Conservation (phyloP, 176 grass and related monocot genomes). For the Ensete glaucum region DNA sequence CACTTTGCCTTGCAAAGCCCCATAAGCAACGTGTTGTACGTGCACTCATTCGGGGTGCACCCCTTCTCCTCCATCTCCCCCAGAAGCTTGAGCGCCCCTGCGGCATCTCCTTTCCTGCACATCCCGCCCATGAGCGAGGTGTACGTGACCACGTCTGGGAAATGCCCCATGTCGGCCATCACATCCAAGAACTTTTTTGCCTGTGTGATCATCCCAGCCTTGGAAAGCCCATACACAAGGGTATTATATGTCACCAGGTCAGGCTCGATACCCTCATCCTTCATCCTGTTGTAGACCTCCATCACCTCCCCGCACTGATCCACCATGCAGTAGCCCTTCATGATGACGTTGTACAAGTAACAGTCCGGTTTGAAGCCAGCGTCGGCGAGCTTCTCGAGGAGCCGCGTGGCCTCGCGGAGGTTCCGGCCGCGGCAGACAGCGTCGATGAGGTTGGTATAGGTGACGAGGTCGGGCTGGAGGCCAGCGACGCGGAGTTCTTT, state of each 20-base stretch:
- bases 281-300: slow-evolving; percentile 58
- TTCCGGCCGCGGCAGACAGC: slow-evolving; percentile 41
- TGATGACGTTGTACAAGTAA: slow-evolving; percentile 72
- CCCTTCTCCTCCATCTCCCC: slow-evolving; percentile 64
- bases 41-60: slow-evolving; percentile 52
- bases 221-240: slow-evolving; percentile 62
- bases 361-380: slow-evolving; percentile 64
- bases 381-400: slow-evolving; percentile 43
- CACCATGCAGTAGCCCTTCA: slow-evolving; percentile 64
- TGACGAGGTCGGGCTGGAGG: slow-evolving; percentile 32
- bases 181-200: slow-evolving; percentile 47
- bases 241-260: slow-evolving; percentile 92
- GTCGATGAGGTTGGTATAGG: slow-evolving; percentile 58
- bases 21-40: slow-evolving; percentile 79
- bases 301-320: slow-evolving; percentile 47
- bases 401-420: slow-evolving; percentile 48
- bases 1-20: slow-evolving; percentile 81
- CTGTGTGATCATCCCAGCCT: slow-evolving; percentile 58
- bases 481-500: slow-evolving; percentile 26
- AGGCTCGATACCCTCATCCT: slow-evolving; percentile 55
- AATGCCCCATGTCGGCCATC: slow-evolving; percentile 46
- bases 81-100: slow-evolving; percentile 35
- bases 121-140: slow-evolving; percentile 79
- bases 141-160: slow-evolving; percentile 74
- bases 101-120: slow-evolving; percentile 68